Conservation (phyloP, 306 rosid genomes). For the Hippophae tibetana region DNA sequence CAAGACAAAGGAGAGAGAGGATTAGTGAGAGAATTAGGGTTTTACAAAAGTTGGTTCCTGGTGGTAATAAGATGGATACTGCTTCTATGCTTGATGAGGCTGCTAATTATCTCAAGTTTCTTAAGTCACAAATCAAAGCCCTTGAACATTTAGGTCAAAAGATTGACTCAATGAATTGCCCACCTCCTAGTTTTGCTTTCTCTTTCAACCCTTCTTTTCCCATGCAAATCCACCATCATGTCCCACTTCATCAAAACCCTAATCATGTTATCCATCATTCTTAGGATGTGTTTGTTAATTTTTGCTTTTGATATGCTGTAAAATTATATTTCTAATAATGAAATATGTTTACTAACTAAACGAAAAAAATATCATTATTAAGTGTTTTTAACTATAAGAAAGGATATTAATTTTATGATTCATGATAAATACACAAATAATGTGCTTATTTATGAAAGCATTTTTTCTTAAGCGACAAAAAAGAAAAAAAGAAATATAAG, state of each 20-base stretch:
- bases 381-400: not conserved
- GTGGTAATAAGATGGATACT: constrained; percentile 95
- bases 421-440: no score
- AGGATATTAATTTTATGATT: no score
- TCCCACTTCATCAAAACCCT: constrained; percentile 31
- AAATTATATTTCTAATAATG: not conserved
- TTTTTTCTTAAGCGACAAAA: no score
- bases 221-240: constrained; percentile 46
- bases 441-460: no score
- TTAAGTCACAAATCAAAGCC: constrained; percentile 72
- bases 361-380: constrained; percentile 1
- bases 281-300: no score
- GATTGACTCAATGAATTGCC: constrained; percentile 47
- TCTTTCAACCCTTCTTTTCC: constrained; percentile 87
- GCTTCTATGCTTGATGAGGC: constrained; percentile 98
- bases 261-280: constrained; percentile 25
- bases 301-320: not conserved
- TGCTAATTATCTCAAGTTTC: constrained; percentile 84
- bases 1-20: constrained; percentile 87
- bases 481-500: no score
- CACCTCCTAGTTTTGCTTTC: constrained; percentile 54
- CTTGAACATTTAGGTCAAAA: constrained; percentile 67
- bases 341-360: not conserved
- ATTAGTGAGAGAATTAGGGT: constrained; percentile 81
- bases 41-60: constrained; percentile 87